Evolutionary conservation across 2,329 filamentous ascomycete species (phyloP).

Genomic region (Metarhizium rileyi): DNA sequence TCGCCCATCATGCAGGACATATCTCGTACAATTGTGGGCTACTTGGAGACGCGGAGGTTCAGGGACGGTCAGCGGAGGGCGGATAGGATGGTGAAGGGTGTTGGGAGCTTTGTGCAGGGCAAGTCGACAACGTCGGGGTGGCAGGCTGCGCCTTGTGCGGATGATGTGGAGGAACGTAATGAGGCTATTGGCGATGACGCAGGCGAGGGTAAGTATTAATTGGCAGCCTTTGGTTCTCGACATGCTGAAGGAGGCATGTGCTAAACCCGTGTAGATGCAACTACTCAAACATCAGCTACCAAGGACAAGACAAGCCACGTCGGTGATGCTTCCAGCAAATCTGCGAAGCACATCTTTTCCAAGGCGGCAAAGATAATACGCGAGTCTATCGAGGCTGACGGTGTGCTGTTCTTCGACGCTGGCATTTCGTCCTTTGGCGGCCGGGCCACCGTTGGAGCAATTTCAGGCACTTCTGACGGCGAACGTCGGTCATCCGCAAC

Average conservation of each 20-base stretch:
- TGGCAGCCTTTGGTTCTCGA: slow-evolving; percentile 1
- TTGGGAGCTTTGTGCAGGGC: slow-evolving; percentile 27
- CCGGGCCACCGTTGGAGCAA: not conserved
- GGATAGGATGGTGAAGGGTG: slow-evolving; percentile 27
- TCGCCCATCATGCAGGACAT: slow-evolving; percentile 17
- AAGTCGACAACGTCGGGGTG: slow-evolving; percentile 19
- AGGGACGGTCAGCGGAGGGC: slow-evolving; percentile 18
- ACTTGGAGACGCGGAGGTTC: slow-evolving; percentile 23
- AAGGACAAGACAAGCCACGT: not conserved
- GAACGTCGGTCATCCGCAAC: not conserved
- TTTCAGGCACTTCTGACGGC: not conserved
- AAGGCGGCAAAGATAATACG: slow-evolving; percentile 35
- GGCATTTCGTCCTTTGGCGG: slow-evolving; percentile 19
- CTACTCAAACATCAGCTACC: not conserved
- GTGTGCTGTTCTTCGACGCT: slow-evolving; percentile 23
- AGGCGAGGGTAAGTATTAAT: not conserved
- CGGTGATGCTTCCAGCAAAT: slow-evolving; percentile 2
- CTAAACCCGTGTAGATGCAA: not conserved
- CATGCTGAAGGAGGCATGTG: not conserved
- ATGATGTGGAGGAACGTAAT: not conserved
- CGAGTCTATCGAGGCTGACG: slow-evolving; percentile 30
- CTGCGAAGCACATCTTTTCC: slow-evolving; percentile 22
- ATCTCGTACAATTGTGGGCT: slow-evolving; percentile 24
- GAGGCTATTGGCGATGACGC: not conserved
- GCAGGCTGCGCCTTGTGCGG: slow-evolving; percentile 5